A percentile compares a stretch with the other conserved stretches of the same genome.
These are phyloP conservation scores for Colletotrichum trifolii DNA, from an alignment of 2,329 filamentous ascomycete species.

Conservation along the genomic window DNA sequence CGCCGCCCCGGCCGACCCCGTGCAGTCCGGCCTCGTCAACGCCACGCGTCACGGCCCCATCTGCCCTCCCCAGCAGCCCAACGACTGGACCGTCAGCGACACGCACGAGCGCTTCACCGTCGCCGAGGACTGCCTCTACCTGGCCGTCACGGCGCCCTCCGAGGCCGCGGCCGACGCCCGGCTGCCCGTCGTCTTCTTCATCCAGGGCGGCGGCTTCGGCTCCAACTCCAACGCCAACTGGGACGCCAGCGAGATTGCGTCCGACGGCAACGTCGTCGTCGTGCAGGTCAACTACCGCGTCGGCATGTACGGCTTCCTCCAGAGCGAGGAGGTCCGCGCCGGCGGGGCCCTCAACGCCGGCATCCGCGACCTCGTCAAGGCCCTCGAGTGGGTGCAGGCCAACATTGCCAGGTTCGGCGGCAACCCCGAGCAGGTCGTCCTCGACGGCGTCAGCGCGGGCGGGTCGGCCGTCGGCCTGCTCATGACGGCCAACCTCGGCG, in stretches of 20 bases:
- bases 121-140: constrained; percentile 76
- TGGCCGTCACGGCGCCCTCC: constrained; percentile 72
- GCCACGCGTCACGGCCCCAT: constrained; percentile 53
- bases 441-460: constrained; percentile 77
- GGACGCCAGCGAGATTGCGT: constrained; percentile 70
- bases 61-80: constrained; percentile 46
- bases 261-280: constrained; percentile 71
- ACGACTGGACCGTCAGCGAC: constrained; percentile 35
- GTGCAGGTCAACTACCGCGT: constrained; percentile 83
- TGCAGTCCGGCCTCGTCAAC: constrained; percentile 56
- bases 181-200: constrained; percentile 71
- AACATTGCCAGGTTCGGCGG: constrained; percentile 77
- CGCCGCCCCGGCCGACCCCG: constrained; percentile 68
- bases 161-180: constrained; percentile 58
- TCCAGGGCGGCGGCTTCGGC: constrained; percentile 73
- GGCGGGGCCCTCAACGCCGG: constrained; percentile 33
- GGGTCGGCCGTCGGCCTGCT: constrained; percentile 73
- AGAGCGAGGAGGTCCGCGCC: constrained; percentile 32
- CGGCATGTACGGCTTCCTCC: constrained; percentile 78
- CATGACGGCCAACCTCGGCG: constrained; percentile 65
- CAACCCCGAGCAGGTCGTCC: constrained; percentile 73
- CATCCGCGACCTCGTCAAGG: constrained; percentile 55
- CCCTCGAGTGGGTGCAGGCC: constrained; percentile 75
- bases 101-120: constrained; percentile 39
- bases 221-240: constrained; percentile 59